These are phyloP conservation scores for Candida oleophila DNA, from an alignment of 805 yeast species.

Conservation along the genomic window DNA sequence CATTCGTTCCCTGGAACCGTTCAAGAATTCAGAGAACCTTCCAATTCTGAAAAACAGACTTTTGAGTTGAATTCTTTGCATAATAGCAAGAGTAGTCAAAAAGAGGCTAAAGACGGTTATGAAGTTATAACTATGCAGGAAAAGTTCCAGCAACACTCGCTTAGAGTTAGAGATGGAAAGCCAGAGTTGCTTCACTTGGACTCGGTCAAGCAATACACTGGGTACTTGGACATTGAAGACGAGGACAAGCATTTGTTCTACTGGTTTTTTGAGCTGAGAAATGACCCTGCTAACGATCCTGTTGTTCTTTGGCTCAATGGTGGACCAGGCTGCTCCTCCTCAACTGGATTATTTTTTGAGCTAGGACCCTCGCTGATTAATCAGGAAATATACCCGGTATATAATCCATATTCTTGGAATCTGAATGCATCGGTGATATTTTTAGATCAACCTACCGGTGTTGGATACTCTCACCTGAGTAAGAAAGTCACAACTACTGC, in stretches of 20 bases:
- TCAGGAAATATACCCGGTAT: conserved; percentile 62
- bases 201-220: conserved; percentile 36
- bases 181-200: conserved; percentile 39
- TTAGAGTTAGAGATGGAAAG: conserved; percentile 30
- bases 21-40: background rate
- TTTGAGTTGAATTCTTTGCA: background rate
- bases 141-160: conserved; percentile 23
- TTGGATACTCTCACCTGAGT: conserved; percentile 84
- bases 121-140: conserved; percentile 7
- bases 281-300: conserved; percentile 84
- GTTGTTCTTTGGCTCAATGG: conserved; percentile 91
- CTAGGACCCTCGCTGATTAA: conserved; percentile 84
- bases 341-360: conserved; percentile 88
- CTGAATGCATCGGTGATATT: conserved; percentile 85
- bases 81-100: background rate
- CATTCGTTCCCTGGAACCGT: conserved; percentile 6
- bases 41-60: background rate
- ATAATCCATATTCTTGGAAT: conserved; percentile 90
- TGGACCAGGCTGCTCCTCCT: conserved; percentile 94
- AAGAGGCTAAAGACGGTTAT: conserved; percentile 1
- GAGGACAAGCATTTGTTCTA: conserved; percentile 77
- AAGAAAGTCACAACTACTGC: conserved; percentile 64
- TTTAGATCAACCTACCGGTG: conserved; percentile 92
- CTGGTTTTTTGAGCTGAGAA: conserved; percentile 92
- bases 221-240: conserved; percentile 36